A percentile compares a stretch with the other conserved stretches of the same genome.
phyloP scores from a whole-genome alignment of 2,329 filamentous ascomycete genomes.

The Fusarium albosuccineum region DNA sequence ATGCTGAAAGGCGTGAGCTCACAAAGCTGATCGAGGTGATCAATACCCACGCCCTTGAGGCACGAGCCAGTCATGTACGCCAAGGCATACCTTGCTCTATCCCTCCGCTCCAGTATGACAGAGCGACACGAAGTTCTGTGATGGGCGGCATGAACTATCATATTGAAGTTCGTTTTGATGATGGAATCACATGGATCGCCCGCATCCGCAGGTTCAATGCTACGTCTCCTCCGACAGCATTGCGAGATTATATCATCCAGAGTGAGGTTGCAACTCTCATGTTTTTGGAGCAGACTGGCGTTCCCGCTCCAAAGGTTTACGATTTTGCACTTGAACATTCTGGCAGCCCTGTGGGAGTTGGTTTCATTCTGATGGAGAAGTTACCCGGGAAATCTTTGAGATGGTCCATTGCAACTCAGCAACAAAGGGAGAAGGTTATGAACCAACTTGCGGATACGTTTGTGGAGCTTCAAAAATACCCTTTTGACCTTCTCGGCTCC shows the following conservation, averaged over 20 bases:
- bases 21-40: slow-evolving; percentile 51
- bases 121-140: slow-evolving; percentile 49
- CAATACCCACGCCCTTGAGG: slow-evolving; percentile 52
- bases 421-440: slow-evolving; percentile 54
- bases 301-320: slow-evolving; percentile 55
- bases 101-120: slow-evolving; percentile 53
- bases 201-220: slow-evolving; percentile 57
- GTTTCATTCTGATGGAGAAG: slow-evolving; percentile 60
- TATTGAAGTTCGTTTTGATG: slow-evolving; percentile 57
- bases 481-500: slow-evolving; percentile 54
- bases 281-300: slow-evolving; percentile 52
- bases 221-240: slow-evolving; percentile 52
- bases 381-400: slow-evolving; percentile 54
- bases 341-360: slow-evolving; percentile 53
- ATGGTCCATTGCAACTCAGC: slow-evolving; percentile 49
- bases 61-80: slow-evolving; percentile 53
- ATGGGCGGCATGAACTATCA: slow-evolving; percentile 63
- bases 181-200: slow-evolving; percentile 58
- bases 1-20: slow-evolving; percentile 53
- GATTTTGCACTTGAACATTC: slow-evolving; percentile 51
- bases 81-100: slow-evolving; percentile 52
- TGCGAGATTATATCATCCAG: slow-evolving; percentile 52
- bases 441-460: slow-evolving; percentile 55
- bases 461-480: slow-evolving; percentile 54
- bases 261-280: slow-evolving; percentile 58